A percentile compares a stretch with the other conserved stretches of the same genome.
phyloP scores from a whole-genome alignment of 257 asterid genomes.

The Capsicum baccatum region DNA sequence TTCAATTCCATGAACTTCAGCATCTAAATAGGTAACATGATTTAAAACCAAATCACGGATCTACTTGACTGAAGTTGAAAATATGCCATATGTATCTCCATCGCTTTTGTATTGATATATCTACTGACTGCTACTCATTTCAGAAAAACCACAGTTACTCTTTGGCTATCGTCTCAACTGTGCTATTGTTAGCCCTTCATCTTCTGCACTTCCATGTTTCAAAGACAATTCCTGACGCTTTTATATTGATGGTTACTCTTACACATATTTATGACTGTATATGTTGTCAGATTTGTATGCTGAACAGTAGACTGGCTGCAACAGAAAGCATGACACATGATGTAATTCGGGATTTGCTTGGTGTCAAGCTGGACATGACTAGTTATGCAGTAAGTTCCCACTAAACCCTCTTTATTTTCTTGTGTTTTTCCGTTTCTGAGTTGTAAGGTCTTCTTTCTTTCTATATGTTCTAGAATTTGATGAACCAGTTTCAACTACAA shows the following conservation, averaged over 20 bases:
- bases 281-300: conserved; percentile 65
- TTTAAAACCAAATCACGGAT: conserved; percentile 8
- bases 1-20: conserved; percentile 15
- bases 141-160: conserved; percentile 19
- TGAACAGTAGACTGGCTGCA: conserved; percentile 78
- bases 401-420: conserved; percentile 11
- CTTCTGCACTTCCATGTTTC: neutral
- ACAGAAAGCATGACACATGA: conserved; percentile 96
- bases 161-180: neutral
- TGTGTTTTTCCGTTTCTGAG: conserved; percentile 23
- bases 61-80: conserved; percentile 8
- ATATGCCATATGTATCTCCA: conserved; percentile 19
- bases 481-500: conserved; percentile 77
- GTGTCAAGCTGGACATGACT: conserved; percentile 85
- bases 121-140: conserved; percentile 9
- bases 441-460: conserved; percentile 15
- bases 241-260: neutral
- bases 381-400: conserved; percentile 72
- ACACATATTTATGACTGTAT: conserved; percentile 8
- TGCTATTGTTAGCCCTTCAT: neutral
- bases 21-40: neutral
- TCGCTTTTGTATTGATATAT: neutral
- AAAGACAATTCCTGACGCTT: neutral
- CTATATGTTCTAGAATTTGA: conserved; percentile 54
- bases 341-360: conserved; percentile 90